Conservation (phyloP, 768 basidiomycete species). For the Crassisporium funariophilum region DNA sequence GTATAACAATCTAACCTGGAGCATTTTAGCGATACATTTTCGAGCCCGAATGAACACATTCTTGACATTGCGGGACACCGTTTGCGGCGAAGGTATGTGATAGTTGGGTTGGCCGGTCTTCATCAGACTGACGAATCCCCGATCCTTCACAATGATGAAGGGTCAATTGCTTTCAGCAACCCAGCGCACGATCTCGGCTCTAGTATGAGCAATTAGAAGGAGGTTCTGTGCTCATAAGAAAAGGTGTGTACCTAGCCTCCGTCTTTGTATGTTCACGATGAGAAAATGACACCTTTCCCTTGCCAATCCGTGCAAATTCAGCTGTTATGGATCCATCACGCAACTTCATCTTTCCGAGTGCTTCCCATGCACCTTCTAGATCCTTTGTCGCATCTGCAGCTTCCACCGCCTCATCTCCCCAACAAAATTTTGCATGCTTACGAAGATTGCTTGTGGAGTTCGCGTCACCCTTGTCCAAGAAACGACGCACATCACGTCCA, state of each 20-base stretch:
- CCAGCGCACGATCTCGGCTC: constrained; percentile 37
- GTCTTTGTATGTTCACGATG: constrained; percentile 26
- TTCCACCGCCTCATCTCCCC: constrained; percentile 23
- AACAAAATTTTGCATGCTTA: constrained; percentile 28
- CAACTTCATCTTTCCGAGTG: background rate
- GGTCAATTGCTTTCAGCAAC: constrained; percentile 31
- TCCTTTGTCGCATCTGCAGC: constrained; percentile 9
- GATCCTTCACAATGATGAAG: constrained; percentile 33
- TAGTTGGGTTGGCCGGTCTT: constrained; percentile 32
- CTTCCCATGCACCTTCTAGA: background rate
- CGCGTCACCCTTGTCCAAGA: constrained; percentile 12
- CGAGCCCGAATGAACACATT: constrained; percentile 17
- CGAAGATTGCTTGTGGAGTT: constrained; percentile 26
- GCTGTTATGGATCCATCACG: constrained; percentile 25
- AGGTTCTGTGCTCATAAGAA: background rate
- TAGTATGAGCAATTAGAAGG: constrained; percentile 5
- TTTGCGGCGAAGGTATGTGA: constrained; percentile 32
- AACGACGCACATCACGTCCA: constrained; percentile 8
- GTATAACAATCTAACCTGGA: constrained; percentile 17
- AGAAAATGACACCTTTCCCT: constrained; percentile 32
- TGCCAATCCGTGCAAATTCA: constrained; percentile 26
- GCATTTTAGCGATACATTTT: constrained; percentile 25
- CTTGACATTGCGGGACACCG: constrained; percentile 28
- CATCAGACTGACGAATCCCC: constrained; percentile 31
- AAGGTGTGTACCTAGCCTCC: constrained; percentile 22